Conservation (phyloP, 2,329 filamentous ascomycete genomes). For the Penicillium sp. region DNA sequence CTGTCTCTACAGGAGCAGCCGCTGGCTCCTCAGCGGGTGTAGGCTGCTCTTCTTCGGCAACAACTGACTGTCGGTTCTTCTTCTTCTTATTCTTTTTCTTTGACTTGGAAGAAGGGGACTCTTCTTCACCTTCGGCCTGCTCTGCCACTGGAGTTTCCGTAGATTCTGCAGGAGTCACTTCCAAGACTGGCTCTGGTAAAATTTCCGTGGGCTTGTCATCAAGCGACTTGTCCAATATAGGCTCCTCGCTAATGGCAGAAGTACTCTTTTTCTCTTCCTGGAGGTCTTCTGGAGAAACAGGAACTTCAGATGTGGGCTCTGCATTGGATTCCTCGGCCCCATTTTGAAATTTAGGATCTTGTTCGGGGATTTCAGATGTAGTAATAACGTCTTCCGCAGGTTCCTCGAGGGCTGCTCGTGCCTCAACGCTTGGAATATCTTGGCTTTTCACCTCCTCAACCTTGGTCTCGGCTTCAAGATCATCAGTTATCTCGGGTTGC, state of each 20-base stretch:
- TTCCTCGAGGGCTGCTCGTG: neutral
- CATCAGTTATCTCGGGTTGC: neutral
- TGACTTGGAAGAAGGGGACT: conserved; percentile 1
- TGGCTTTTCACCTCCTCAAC: neutral
- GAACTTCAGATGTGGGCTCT: neutral
- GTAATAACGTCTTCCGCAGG: neutral
- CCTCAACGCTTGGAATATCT: neutral
- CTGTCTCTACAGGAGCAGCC: neutral
- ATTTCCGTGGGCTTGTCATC: conserved; percentile 1
- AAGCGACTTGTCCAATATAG: neutral
- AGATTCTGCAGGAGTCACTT: neutral
- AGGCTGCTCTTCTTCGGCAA: conserved; percentile 1
- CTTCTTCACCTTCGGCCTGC: conserved; percentile 1
- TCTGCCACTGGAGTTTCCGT: neutral
- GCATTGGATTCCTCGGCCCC: neutral
- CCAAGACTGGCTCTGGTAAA: neutral
- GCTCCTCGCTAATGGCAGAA: neutral
- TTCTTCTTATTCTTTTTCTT: conserved; percentile 29
- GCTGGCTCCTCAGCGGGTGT: conserved; percentile 2
- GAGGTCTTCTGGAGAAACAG: neutral
- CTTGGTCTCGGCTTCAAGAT: neutral
- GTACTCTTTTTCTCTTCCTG: conserved; percentile 1
- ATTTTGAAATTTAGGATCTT: neutral
- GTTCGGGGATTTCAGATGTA: conserved; percentile 5
- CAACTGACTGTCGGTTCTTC: conserved; percentile 19